Percentiles rank a stretch among this genome's conserved stretches.
phyloP scores from a whole-genome alignment of 2,329 filamentous ascomycete species.

The Aspergillus sp. region DNA sequence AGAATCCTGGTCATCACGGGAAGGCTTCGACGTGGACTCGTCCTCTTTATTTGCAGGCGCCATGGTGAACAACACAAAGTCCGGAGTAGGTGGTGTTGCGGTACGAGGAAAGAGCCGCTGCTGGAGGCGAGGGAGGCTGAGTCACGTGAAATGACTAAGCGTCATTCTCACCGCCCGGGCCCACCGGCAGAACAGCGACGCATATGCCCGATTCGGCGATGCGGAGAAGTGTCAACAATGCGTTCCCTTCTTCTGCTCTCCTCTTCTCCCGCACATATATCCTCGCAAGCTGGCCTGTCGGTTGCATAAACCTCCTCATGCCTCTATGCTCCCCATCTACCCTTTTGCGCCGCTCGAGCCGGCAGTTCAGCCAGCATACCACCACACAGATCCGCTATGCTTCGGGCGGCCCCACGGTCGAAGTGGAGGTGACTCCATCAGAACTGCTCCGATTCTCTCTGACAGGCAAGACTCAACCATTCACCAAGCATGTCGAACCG shows the following conservation, averaged over 20 bases:
- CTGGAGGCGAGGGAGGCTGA: not conserved
- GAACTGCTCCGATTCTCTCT: constrained; percentile 26
- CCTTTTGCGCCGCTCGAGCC: constrained; percentile 1
- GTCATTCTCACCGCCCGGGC: too few species aligned
- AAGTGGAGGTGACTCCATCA: constrained; percentile 14
- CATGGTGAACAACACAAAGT: too few species aligned
- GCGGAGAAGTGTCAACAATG: too few species aligned
- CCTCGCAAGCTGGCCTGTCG: not conserved
- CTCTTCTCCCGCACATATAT: too few species aligned
- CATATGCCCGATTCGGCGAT: too few species aligned
- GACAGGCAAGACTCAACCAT: constrained; percentile 12
- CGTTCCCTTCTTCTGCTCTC: too few species aligned
- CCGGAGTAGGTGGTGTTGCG: too few species aligned
- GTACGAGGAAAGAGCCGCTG: too few species aligned
- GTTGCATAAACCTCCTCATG: constrained; percentile 1
- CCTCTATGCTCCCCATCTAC: not conserved
- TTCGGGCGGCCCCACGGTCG: not conserved
- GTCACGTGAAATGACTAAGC: not conserved
- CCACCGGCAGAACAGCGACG: too few species aligned
- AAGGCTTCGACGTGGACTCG: constrained; percentile 6
- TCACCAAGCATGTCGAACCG: constrained; percentile 2
- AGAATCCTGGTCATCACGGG: constrained; percentile 6
- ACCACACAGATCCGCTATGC: constrained; percentile 3
- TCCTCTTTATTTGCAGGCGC: constrained; percentile 6
- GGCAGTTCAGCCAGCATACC: constrained; percentile 1